Conservation (phyloP, 129 eudicot genomes). For the Kitagawia praeruptora region DNA sequence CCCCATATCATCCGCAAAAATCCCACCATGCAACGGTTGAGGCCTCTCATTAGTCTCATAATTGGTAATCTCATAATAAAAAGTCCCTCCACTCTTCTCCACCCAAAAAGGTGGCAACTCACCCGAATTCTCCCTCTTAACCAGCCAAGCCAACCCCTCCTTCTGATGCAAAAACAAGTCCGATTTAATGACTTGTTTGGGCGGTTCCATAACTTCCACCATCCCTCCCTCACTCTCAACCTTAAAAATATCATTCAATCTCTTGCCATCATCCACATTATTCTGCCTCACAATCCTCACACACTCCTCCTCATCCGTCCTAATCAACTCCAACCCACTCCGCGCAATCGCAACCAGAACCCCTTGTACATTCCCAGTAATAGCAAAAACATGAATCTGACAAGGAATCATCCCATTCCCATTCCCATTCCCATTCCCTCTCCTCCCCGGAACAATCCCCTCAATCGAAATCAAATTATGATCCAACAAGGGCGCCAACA, state of each 20-base stretch:
- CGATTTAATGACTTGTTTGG: conserved; percentile 38
- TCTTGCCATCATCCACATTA: conserved; percentile 21
- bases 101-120: conserved; percentile 90
- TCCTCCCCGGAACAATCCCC: conserved; percentile 55
- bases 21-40: conserved; percentile 71
- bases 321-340: conserved; percentile 48
- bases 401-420: conserved; percentile 30
- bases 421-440: background rate
- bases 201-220: conserved; percentile 47
- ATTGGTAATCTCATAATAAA: background rate
- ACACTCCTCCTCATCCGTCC: conserved; percentile 23
- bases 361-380: background rate
- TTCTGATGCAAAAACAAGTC: conserved; percentile 73
- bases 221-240: conserved; percentile 43
- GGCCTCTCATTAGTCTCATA: background rate
- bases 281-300: conserved; percentile 48
- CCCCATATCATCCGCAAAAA: conserved; percentile 94
- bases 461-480: conserved; percentile 27
- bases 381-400: conserved; percentile 70
- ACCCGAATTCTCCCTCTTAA: conserved; percentile 48
- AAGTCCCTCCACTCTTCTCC: conserved; percentile 26
- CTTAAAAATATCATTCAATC: conserved; percentile 63
- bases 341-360: conserved; percentile 2
- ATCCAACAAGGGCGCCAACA: conserved; percentile 60
- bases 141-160: conserved; percentile 74